Conservation (phyloP, 1,284 basidiomycete species). For the Ganoderma lingzhi region DNA sequence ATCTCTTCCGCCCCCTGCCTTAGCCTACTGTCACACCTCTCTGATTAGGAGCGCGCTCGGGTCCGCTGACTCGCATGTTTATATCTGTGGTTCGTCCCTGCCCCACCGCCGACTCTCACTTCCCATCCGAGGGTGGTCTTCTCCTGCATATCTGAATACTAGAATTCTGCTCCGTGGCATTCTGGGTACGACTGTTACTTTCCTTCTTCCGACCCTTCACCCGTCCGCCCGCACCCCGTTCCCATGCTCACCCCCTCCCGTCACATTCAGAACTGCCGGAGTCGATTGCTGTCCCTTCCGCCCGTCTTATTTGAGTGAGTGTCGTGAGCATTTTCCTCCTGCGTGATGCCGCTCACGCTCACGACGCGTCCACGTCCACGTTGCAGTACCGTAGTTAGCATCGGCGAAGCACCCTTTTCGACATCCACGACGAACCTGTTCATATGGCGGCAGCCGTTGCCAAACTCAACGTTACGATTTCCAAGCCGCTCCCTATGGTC, state of each 20-base stretch:
- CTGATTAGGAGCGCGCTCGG: conserved; percentile 23
- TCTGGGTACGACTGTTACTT: conserved; percentile 32
- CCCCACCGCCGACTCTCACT: conserved; percentile 26
- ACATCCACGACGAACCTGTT: conserved; percentile 31
- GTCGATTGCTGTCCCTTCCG: conserved; percentile 24
- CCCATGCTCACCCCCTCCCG: conserved; percentile 34
- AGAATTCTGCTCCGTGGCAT: conserved; percentile 30
- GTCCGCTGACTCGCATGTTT: conserved; percentile 36
- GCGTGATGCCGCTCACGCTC: conserved; percentile 6
- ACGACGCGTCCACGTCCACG: conserved; percentile 19
- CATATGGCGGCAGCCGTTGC: conserved; percentile 60
- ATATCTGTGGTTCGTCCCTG: conserved; percentile 31
- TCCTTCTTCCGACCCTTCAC: conserved; percentile 23
- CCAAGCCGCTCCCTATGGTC: conserved; percentile 56
- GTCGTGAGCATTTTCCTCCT: conserved; percentile 19
- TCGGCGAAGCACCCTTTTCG: conserved; percentile 31
- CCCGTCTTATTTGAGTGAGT: conserved; percentile 31
- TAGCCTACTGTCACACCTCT: conserved; percentile 20
- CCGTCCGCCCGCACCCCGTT: conserved; percentile 21
- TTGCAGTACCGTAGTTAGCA: conserved; percentile 29
- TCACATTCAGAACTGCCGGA: conserved; percentile 31
- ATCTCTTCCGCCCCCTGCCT: conserved; percentile 16
- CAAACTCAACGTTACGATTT: conserved; percentile 50
- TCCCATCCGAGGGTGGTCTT: conserved; percentile 29
- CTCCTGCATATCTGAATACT: conserved; percentile 30